Conservation (phyloP, 768 basidiomycete species). For the Boletus huronensis region DNA sequence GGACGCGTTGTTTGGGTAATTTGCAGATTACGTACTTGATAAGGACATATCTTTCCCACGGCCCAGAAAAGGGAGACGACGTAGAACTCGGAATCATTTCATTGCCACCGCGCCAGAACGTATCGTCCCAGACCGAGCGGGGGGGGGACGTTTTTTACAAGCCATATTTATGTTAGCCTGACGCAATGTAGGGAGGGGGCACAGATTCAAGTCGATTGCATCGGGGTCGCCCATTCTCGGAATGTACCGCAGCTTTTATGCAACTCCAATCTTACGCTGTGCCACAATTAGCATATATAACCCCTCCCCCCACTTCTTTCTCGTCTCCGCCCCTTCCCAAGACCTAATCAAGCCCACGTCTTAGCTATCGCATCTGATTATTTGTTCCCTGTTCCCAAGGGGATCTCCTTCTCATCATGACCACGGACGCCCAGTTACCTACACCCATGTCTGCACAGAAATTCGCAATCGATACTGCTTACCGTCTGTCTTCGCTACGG, state of each 20-base stretch:
- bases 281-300: slow-evolving; percentile 28
- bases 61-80: not conserved
- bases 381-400: slow-evolving; percentile 19
- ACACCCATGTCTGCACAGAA: slow-evolving; percentile 19
- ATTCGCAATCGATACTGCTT: slow-evolving; percentile 29
- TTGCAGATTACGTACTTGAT: slow-evolving; percentile 17
- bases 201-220: slow-evolving; percentile 17
- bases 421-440: slow-evolving; percentile 7
- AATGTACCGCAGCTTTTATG: slow-evolving; percentile 32
- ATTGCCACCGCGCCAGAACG: slow-evolving; percentile 7
- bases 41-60: slow-evolving; percentile 13
- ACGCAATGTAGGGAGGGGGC: slow-evolving; percentile 2
- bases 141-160: not conserved
- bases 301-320: slow-evolving; percentile 13
- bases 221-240: slow-evolving; percentile 23
- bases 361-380: slow-evolving; percentile 4
- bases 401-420: slow-evolving; percentile 16
- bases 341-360: not conserved
- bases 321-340: slow-evolving; percentile 10
- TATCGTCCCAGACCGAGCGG: slow-evolving; percentile 1
- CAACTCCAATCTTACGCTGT: slow-evolving; percentile 21
- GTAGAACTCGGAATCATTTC: slow-evolving; percentile 9
- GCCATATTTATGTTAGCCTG: slow-evolving; percentile 8
- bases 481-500: slow-evolving; percentile 29
- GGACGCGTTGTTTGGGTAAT: slow-evolving; percentile 24